Percentiles rank a stretch among this genome's conserved stretches.
phyloP scores from a whole-genome alignment of 192 early-diverging fungal species.

The Umbelopsis ramanniana region DNA sequence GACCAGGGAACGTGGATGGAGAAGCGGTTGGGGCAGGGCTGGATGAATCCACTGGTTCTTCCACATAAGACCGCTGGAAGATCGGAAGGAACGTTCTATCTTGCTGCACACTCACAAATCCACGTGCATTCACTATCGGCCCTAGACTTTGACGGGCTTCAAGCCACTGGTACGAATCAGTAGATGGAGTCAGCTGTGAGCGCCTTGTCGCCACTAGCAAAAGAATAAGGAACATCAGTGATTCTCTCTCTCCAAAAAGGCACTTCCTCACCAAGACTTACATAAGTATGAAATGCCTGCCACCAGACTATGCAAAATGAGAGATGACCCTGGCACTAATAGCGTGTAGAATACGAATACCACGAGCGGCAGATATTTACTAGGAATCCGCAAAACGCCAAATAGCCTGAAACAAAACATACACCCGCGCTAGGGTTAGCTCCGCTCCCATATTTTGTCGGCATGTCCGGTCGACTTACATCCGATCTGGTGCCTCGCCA shows the following conservation, averaged over 20 bases:
- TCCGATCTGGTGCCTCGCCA: slow-evolving; percentile 17
- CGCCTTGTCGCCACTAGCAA: not conserved
- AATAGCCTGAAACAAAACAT: slow-evolving; percentile 7
- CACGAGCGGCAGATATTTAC: not conserved
- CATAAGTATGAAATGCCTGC: not conserved
- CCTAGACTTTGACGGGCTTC: not conserved
- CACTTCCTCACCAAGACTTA: not conserved
- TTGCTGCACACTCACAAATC: slow-evolving; percentile 18
- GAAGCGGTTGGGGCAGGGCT: not conserved
- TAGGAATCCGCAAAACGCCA: slow-evolving; percentile 8
- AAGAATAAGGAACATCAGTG: not conserved
- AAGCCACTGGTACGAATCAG: not conserved
- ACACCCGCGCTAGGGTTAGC: not conserved
- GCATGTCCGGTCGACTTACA: slow-evolving; percentile 3
- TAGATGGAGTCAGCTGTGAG: not conserved
- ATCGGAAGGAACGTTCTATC: slow-evolving; percentile 1
- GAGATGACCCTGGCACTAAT: not conserved
- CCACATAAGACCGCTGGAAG: not conserved
- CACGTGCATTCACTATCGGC: not conserved
- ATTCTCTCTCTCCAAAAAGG: too few species aligned
- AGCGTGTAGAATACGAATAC: slow-evolving; percentile 2
- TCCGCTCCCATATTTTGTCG: not conserved
- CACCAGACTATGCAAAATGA: not conserved
- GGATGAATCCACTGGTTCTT: not conserved
- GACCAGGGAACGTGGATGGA: not conserved